These are phyloP conservation scores for Entomortierella beljakovae DNA, from an alignment of 192 early-diverging fungal species.

Conservation along the genomic window DNA sequence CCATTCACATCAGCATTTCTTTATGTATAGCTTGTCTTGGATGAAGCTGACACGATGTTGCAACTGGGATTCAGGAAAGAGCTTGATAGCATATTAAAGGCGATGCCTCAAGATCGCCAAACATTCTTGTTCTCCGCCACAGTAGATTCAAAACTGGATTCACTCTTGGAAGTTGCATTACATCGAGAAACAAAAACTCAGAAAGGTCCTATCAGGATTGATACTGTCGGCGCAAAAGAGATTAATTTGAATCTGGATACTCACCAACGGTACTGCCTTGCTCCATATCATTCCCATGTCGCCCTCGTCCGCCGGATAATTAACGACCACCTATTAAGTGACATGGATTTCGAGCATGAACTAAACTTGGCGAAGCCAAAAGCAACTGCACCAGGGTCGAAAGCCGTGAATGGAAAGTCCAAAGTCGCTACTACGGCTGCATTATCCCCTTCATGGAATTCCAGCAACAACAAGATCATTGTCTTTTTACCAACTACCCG, in stretches of 20 bases:
- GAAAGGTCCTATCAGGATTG: slow-evolving; percentile 66
- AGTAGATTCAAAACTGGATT: slow-evolving; percentile 72
- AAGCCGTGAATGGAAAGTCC: not conserved
- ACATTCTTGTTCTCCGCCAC: slow-evolving; percentile 97
- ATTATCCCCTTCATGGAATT: not conserved
- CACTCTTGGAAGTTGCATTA: slow-evolving; percentile 73
- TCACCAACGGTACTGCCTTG: slow-evolving; percentile 79
- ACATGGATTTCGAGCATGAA: slow-evolving; percentile 53
- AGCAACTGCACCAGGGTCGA: not conserved
- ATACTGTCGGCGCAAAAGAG: slow-evolving; percentile 88
- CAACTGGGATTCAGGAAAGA: slow-evolving; percentile 93
- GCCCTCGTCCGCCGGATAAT: slow-evolving; percentile 75
- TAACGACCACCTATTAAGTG: slow-evolving; percentile 60
- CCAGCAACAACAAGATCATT: slow-evolving; percentile 78
- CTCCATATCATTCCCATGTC: slow-evolving; percentile 73
- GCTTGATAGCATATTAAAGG: slow-evolving; percentile 74
- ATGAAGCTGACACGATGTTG: slow-evolving; percentile 95
- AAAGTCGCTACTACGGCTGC: not conserved
- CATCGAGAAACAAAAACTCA: slow-evolving; percentile 65
- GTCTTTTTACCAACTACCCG: slow-evolving; percentile 92
- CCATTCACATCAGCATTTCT: not conserved
- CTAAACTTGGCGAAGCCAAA: slow-evolving; percentile 72
- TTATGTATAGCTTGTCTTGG: slow-evolving; percentile 76
- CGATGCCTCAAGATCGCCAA: slow-evolving; percentile 78
- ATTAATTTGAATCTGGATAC: slow-evolving; percentile 81